Conservation (phyloP, 192 early-diverging fungal genomes). For the Entomortierella lignicola region DNA sequence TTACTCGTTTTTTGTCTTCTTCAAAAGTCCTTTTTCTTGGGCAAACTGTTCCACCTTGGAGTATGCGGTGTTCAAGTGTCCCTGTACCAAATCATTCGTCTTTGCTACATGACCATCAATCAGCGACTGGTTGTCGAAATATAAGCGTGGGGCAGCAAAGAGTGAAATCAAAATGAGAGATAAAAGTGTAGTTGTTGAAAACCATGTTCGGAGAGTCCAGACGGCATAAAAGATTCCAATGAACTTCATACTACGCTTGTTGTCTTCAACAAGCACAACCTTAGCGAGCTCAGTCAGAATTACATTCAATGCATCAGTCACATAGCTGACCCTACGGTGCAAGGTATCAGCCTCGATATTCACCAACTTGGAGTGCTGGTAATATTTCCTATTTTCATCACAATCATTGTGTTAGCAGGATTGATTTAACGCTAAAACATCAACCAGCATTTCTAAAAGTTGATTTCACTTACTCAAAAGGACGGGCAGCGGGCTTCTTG, state of each 20-base stretch:
- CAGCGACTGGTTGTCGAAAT: conserved; percentile 40
- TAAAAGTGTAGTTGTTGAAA: conserved; percentile 41
- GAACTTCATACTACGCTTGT: conserved; percentile 43
- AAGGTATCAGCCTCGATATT: conserved; percentile 30
- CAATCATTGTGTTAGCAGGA: neutral
- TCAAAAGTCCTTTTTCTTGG: conserved; percentile 32
- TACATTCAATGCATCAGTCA: conserved; percentile 49
- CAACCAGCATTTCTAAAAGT: neutral
- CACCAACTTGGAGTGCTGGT: conserved; percentile 40
- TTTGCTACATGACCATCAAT: conserved; percentile 45
- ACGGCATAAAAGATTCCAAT: conserved; percentile 42
- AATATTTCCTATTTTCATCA: conserved; percentile 28
- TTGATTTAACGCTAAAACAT: neutral
- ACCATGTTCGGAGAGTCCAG: conserved; percentile 55
- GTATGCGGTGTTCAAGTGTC: conserved; percentile 22
- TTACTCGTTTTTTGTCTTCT: conserved; percentile 44
- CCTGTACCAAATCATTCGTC: conserved; percentile 26
- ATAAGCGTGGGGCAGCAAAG: conserved; percentile 39
- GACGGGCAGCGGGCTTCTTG: conserved; percentile 32
- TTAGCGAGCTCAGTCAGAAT: conserved; percentile 48
- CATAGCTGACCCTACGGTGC: conserved; percentile 29
- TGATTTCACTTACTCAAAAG: conserved; percentile 30
- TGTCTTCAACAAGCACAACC: conserved; percentile 42
- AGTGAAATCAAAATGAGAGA: conserved; percentile 31
- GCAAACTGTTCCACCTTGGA: conserved; percentile 40